Percentiles rank a stretch among this genome's conserved stretches.
Evolutionary conservation across 257 asterid species (phyloP).

Genomic region (Echium plantagineum): DNA sequence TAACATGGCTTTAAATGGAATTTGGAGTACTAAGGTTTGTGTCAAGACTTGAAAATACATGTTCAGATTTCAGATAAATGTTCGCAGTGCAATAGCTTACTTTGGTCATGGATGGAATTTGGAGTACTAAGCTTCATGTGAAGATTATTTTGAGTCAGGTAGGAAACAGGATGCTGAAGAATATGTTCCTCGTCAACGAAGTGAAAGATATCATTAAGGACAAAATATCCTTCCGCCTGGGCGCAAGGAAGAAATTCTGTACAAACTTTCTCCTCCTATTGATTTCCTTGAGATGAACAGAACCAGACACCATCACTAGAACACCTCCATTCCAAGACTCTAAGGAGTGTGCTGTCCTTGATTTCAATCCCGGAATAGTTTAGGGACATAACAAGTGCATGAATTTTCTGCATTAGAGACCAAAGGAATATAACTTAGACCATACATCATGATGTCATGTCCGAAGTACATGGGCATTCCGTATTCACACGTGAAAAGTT

Average conservation of each 20-base stretch:
- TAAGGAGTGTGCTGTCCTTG: constrained; percentile 79
- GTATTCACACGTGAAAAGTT: neutral
- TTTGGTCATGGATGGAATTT: constrained; percentile 52
- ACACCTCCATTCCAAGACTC: constrained; percentile 94
- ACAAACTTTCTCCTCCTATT: constrained; percentile 65
- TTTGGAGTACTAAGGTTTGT: constrained; percentile 38
- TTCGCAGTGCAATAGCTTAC: constrained; percentile 23
- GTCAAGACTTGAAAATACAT: constrained; percentile 11
- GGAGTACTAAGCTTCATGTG: constrained; percentile 44
- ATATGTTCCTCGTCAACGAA: constrained; percentile 63
- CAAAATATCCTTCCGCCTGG: constrained; percentile 89
- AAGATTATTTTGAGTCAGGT: constrained; percentile 55
- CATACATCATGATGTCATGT: no score
- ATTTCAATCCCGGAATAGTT: constrained; percentile 65
- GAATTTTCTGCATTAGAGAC: constrained; percentile 68
- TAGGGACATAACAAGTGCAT: constrained; percentile 66
- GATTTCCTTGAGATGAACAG: constrained; percentile 46
- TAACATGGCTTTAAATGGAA: constrained; percentile 39
- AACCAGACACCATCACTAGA: constrained; percentile 88
- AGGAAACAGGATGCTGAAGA: constrained; percentile 59
- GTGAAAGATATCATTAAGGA: constrained; percentile 83
- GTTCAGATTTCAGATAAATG: neutral
- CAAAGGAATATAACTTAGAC: constrained; percentile 1
- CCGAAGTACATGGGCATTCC: neutral
- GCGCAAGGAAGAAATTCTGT: constrained; percentile 92